Evolutionary conservation across 176 grass and related monocot genomes (phyloP), one percentile per base, ranked within the genome.

Genomic region (Bromus sterilis): DNA sequence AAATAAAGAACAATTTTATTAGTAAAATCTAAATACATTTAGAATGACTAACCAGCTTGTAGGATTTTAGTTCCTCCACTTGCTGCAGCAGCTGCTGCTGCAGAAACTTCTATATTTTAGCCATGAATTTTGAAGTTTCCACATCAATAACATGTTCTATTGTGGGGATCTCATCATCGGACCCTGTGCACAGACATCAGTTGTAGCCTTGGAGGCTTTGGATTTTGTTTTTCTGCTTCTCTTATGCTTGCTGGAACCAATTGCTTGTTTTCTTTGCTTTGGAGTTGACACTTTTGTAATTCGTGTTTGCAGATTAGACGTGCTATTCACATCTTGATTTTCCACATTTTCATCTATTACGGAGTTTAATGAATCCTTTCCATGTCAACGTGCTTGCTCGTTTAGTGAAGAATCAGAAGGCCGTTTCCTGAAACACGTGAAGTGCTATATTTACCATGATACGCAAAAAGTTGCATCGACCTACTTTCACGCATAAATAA

Each of bases 241-340:
- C 49, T 20, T 89, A 6, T 32, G 61, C 64, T 57, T 79, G 43
- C 11, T 84, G 53, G 24, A 60, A 21, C 14, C 33, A 18, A 74
- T 71, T 28, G 48, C 14, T 42, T 9, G 51, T 59, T 72, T 73
- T 39, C 30, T 78, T 64, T 86, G 56, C 56, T 57, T 89, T 59
- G 70, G 46, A 35, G 35, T 41, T 28, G 71, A 64, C 26, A 53
- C 23, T 8, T 66, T 51, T 40, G 31, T 40, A 31, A n/a, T 37
- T 25, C 18, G 60, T 40, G 43, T 80, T 70, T 48, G 9, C 13
- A 58, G 33, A 46, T 56, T 56, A 34, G 71, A 29, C 41, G 16
- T 80, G 69, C 49, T 85, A 80, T 86, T 86, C 9, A 23, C 68
- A 57, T 79, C 80, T 79, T 83, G 75, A 42, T 82, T 74, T 78